A percentile compares a stretch with the other conserved stretches of the same genome.
Conservation (phyloP, 257 asterid species). For the Solanum ossicruentum region DNA sequence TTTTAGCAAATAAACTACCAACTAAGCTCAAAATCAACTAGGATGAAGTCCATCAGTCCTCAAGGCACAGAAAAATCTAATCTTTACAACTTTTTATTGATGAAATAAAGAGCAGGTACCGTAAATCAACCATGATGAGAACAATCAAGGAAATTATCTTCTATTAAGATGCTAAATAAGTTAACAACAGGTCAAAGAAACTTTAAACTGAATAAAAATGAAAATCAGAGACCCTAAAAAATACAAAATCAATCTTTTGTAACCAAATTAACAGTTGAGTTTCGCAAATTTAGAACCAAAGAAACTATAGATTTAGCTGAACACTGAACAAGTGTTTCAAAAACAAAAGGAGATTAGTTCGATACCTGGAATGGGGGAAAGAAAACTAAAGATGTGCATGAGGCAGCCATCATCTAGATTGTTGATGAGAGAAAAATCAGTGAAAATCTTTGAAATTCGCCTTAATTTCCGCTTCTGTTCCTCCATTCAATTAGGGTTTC, state of each 20-base stretch:
- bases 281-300: neutral
- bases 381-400: conserved; percentile 88
- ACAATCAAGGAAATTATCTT: neutral
- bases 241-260: neutral
- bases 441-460: neutral
- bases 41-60: neutral
- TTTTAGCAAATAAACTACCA: neutral
- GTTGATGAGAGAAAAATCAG: conserved; percentile 19
- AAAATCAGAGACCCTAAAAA: neutral
- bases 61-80: neutral
- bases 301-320: neutral
- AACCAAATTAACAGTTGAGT: neutral
- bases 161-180: neutral
- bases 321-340: neutral
- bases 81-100: neutral
- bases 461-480: neutral
- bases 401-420: conserved; percentile 90
- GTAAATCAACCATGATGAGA: neutral
- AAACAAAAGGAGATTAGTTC: neutral
- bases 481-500: neutral
- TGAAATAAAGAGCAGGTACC: neutral
- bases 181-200: neutral
- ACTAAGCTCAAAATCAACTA: neutral
- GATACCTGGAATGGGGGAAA: conserved; percentile 85
- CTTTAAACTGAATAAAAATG: neutral